Evolutionary conservation across 2,329 filamentous ascomycete genomes (phyloP), one percentile per base, ranked within the genome.

Genomic region (Aspergillus ibericus): DNA sequence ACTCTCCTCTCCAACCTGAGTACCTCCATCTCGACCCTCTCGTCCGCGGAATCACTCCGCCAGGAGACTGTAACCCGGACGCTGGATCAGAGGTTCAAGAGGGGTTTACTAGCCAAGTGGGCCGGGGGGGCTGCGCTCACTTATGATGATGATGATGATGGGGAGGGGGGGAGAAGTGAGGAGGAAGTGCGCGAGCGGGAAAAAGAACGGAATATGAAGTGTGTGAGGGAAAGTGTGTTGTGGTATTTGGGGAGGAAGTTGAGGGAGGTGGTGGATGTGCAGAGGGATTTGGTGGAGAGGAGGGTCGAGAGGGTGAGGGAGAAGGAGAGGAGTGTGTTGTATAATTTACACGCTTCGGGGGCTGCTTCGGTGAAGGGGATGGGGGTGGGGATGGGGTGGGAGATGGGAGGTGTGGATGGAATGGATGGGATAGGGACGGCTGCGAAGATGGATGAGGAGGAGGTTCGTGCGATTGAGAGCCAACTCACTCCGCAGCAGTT

Each of bases 211-310:
- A 86, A 85, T 40, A 76, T 90, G 6, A 87, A 84, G 52, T 83
- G 85, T 51, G 89, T 96, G 65, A 81, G 93, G 53, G 93, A 96
- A 69, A 88, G 88, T 63, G 86, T 99, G 47, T 78, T 98, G 10
- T 93, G 90, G 88, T 93, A 89, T 66, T 73, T 99, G 68, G 83
- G 90, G 63, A 83, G 88, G 70, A 83, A 86, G 68, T 77, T 98
- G 62, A 90, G 95, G 76, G 82, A 86, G 64, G 92, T 89, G 57
- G 89, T 90, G 42, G 83, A 86, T 67, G 86, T 89, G 63, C 93
- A 98, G 79, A 87, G 91, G 68, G 85, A 84, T 52, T 97, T 98
- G 92, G 96, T 98, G 83, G 93, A 96, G 78, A 90, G 91, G 69
- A 81, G 95, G 67, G 81, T 98, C 65, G 87, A 87, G 70, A 82